Evolutionary conservation across 176 grass and related monocot species (phyloP), one percentile per base, ranked within the genome.

Genomic region (Dactylis glomerata): DNA sequence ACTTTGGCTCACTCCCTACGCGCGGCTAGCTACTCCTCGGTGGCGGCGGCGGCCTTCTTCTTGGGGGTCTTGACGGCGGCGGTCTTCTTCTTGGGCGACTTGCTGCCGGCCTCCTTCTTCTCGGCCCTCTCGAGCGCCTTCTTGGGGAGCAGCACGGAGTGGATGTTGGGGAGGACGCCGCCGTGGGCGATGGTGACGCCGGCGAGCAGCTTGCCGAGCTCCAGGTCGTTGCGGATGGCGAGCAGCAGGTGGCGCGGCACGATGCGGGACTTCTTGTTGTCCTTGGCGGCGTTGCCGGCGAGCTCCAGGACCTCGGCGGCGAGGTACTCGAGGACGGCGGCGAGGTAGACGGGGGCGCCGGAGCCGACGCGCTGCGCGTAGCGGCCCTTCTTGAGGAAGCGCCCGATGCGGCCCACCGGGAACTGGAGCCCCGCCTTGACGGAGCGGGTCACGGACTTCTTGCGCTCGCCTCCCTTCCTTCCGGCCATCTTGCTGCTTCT

Each of bases 401-500:
- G 92, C 0, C 89, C 89, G 77, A 94, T 89, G 15, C 89, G 92
- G 26, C 92, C 89, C 49, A 94, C 92, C 46, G 92, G 92, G 84
- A 94, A 94, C 81, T 89, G 86, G 65, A 94, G 92, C 2, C 89
- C 89, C 14, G 92, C 92, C 77, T 91, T 94, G 34, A 22, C 5
- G 15, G 80, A 82, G 2, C 80, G 64, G 33, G 65, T 20, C 24
- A 79, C 77, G 8, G 37, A 0, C 77, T 79, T 79, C 77, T 79
- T 79, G 56, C 38, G 12, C 0, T 58, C 57, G 5, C 77, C 77
- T 0, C 5, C 37, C 77, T 63, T 79, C 77, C 77, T 45, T 8
- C 77, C 77, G 56, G 37, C 76, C 80, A 82, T 82, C 80, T 20
- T 12, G 10, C 30, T 13, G 1, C 33, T 54, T 42, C 80, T 71